Evolutionary conservation across 352 stramenopile genomes (phyloP), one percentile per base, ranked within the genome.

Genomic region (Globisporangium yorkense): DNA sequence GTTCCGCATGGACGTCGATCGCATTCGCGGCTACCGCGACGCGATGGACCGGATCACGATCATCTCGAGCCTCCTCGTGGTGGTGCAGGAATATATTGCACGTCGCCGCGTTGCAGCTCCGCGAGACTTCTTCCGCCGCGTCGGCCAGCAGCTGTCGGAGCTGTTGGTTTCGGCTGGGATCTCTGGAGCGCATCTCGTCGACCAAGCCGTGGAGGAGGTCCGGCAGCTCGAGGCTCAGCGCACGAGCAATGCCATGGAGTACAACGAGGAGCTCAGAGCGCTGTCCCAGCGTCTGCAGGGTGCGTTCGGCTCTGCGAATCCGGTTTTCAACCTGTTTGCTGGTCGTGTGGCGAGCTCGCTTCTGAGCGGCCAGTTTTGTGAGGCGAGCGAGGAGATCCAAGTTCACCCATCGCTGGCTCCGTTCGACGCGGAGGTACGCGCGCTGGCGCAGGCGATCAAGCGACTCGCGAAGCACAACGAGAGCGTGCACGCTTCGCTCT

Each of bases 391-490:
- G 6, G 60, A 65, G 6, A 56, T 51, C 20, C 50, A 69, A 39
- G 56, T 88, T 1, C 79, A 89, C 44, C 41, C 72, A 12, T 88
- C 82, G 24, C 63, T 92, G 21, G 55, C 63, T 9, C 66, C 74
- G 10, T 88, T 88, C 54, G 70, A 70, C 1, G 31, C 46, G 0
- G 75, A 89, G 21, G 66, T 92, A 13, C 55, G 51, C 12, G 68
- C 69, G 33, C 37, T 78, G 13, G 74, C 61, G 18, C 31, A 37
- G 13, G 55, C 56, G 27, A 56, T 88, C 37, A 66, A 57, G 37
- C 71, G 69, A 39, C 63, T 92, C 18, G 73, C 67, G n/a, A 71
- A 76, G 59, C 82, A 88, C 69, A 92, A 92, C 46, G 76, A 90
- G 53, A 68, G 51, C 10, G 78, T 89, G 18, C 72, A 89, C 48